Conservation (phyloP, 768 basidiomycete genomes). For the Imleria badia region DNA sequence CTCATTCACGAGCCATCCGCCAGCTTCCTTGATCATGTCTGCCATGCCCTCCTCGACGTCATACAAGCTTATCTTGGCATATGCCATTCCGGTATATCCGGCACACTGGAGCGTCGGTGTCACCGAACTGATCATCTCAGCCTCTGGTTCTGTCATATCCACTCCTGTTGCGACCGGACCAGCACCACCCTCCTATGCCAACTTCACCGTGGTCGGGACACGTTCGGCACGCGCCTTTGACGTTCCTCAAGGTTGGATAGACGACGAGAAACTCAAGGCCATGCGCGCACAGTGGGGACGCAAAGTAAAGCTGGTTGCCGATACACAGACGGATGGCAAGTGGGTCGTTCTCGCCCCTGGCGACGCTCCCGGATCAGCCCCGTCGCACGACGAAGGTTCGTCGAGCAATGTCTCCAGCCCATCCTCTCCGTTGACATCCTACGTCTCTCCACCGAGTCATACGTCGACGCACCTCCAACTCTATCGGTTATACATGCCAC, state of each 20-base stretch:
- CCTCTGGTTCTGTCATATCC: conserved; percentile 16
- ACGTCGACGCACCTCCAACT: conserved; percentile 63
- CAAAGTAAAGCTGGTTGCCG: conserved; percentile 68
- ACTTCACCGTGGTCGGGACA: conserved; percentile 53
- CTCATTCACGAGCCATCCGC: conserved; percentile 78
- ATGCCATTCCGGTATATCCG: conserved; percentile 77
- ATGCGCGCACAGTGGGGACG: conserved; percentile 80
- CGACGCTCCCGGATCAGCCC: conserved; percentile 28
- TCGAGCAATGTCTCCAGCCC: conserved; percentile 24
- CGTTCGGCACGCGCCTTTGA: conserved; percentile 71
- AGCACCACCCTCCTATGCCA: conserved; percentile 19
- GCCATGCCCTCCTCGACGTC: conserved; percentile 47
- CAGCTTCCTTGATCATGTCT: conserved; percentile 78
- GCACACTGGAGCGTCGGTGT: conserved; percentile 77
- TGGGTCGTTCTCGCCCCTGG: conserved; percentile 78
- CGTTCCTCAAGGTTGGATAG: conserved; percentile 69
- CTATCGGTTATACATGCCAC: conserved; percentile 68
- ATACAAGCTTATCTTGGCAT: conserved; percentile 75
- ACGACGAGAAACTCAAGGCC: conserved; percentile 55
- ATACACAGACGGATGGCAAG: conserved; percentile 81
- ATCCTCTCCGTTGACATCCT: conserved; percentile 26
- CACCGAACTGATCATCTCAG: conserved; percentile 70
- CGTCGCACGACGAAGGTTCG: conserved; percentile 11
- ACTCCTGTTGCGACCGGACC: neutral
- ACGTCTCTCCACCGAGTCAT: conserved; percentile 39